Evolutionary conservation across 805 yeast species (phyloP).

Genomic region (Ogataea nakhonphanomensis): DNA sequence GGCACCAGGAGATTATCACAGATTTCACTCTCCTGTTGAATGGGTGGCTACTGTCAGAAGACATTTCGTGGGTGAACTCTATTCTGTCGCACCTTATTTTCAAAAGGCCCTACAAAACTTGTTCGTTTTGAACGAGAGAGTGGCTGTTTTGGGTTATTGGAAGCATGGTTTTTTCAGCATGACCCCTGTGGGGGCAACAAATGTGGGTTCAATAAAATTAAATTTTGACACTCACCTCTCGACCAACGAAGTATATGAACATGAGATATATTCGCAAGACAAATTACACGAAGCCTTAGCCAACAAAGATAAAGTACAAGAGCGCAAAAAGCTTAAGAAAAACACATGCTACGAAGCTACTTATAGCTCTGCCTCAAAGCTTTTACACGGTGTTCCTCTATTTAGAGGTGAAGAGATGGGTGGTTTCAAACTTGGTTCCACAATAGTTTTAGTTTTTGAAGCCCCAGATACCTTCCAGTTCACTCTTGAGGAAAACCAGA

Average conservation of each 20-base stretch:
- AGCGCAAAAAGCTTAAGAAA: slow-evolving; percentile 48
- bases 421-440: slow-evolving; percentile 92
- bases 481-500: slow-evolving; percentile 65
- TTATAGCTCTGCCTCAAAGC: slow-evolving; percentile 70
- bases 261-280: slow-evolving; percentile 34
- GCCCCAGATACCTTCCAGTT: slow-evolving; percentile 84
- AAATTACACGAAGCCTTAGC: slow-evolving; percentile 4
- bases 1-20: slow-evolving; percentile 98
- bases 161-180: slow-evolving; percentile 94
- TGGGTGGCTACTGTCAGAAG: slow-evolving; percentile 95
- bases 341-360: slow-evolving; percentile 93
- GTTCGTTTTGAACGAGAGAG: slow-evolving; percentile 91
- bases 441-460: slow-evolving; percentile 95
- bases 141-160: slow-evolving; percentile 94
- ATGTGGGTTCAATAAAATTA: slow-evolving; percentile 91
- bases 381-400: slow-evolving; percentile 84
- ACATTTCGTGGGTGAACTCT: slow-evolving; percentile 93
- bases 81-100: slow-evolving; percentile 94
- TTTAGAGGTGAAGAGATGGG: slow-evolving; percentile 94
- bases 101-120: slow-evolving; percentile 82
- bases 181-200: slow-evolving; percentile 99
- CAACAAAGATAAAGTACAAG: slow-evolving; percentile 4
- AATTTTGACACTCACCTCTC: slow-evolving; percentile 88
- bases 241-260: slow-evolving; percentile 72
- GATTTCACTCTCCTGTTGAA: slow-evolving; percentile 91